Base-by-base conservation (phyloP, 148 eudicot species). In the Vaccinium vitisidaea region DNA sequence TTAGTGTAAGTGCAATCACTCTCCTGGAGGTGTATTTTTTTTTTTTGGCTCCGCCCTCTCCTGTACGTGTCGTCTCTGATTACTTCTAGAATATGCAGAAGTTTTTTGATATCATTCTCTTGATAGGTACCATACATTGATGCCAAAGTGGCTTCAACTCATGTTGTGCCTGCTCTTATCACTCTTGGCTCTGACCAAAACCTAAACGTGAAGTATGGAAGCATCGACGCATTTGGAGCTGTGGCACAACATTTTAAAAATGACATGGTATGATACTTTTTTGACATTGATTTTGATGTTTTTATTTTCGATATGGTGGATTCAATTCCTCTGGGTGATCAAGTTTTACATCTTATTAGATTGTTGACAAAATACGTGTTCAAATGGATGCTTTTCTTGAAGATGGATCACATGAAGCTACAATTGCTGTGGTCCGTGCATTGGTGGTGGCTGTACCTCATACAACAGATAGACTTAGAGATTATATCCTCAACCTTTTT, bases 331-430 rank as follows among this genome's bases (percentile, higher is more conserved):
- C 50, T 85, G 80, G 77, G 91, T 91, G 63, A 82, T 82, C 55
- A 49, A 32, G 63, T 46, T 80, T 80, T 90, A n/a, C 30, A 19
- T 77, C 78, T 83, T 48, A 63, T 27, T 88, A 96, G 99, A 95
- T 96, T 83, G 94, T 95, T 80, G 99, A 96, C 88, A 96, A 96
- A 91, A 96, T 95, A 88, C 95, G 96, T 76, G 90, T 96, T 77
- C 99, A 96, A 92, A 96, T 96, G 99, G 99, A 96, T 90, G 92
- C 99, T 85, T 96, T 96, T 88, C 96, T 96, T 85, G 99, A 96
- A 84, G 99, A 96, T 90, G 99, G 98, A 85, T 96, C 99, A 76
- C 96, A 93, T 87, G 99, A 95, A 91, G 98, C 98, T 86, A 93
- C 94, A 78, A 86, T 94, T 84, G 94, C 98, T 80, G 99, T 95